phyloP scores from a whole-genome alignment of 1,139 yeast species.

The Hansenula lynferdii region DNA sequence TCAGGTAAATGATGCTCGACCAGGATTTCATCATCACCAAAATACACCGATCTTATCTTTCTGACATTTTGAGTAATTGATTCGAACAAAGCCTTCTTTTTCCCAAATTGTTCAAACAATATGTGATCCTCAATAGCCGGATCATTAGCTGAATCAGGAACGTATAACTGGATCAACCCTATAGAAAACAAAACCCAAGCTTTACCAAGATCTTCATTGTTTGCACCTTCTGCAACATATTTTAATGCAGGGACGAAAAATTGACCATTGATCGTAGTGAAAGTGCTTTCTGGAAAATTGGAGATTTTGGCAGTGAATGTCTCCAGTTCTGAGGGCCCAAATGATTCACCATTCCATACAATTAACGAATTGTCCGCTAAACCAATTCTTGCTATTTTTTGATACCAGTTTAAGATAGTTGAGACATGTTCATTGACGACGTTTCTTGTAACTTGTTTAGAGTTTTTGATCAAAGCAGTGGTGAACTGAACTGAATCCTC shows the following conservation, averaged over 20 bases:
- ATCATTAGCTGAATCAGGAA: conserved; percentile 80
- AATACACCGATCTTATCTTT: conserved; percentile 40
- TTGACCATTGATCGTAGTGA: conserved; percentile 26
- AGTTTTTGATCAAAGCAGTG: conserved; percentile 37
- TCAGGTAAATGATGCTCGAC: conserved; percentile 38
- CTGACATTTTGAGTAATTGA: conserved; percentile 42
- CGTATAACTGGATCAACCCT: conserved; percentile 66
- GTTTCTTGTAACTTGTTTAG: conserved; percentile 38
- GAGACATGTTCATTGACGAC: conserved; percentile 31
- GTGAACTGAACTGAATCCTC: conserved; percentile 47
- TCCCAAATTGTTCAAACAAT: conserved; percentile 38
- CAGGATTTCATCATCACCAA: conserved; percentile 46
- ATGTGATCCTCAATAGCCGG: conserved; percentile 91
- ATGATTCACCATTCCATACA: neutral
- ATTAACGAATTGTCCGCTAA: conserved; percentile 7
- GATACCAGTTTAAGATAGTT: conserved; percentile 44
- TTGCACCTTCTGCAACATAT: conserved; percentile 10
- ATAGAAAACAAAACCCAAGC: conserved; percentile 67
- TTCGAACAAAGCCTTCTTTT: conserved; percentile 22
- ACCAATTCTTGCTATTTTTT: conserved; percentile 34
- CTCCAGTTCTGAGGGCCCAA: conserved; percentile 5
- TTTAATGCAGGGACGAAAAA: conserved; percentile 43
- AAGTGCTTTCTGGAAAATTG: conserved; percentile 12
- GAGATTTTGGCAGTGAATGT: neutral
- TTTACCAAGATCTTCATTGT: conserved; percentile 42